Percentiles rank a stretch among this genome's conserved stretches.
phyloP scores from a whole-genome alignment of 1,139 yeast species.

The Yamadazyma trypodendri region DNA sequence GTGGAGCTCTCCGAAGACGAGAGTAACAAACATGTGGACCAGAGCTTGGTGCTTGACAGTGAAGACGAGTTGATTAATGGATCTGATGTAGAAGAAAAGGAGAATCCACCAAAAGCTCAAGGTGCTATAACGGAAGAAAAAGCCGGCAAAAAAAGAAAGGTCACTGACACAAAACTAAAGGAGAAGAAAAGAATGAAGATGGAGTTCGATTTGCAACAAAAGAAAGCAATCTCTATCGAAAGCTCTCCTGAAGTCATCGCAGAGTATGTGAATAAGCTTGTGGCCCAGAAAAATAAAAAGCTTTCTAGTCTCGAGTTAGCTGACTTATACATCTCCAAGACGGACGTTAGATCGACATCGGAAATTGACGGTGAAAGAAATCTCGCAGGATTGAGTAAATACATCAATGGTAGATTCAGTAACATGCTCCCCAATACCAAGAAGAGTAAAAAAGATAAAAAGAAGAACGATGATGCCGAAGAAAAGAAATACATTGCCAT shows the following conservation, averaged over 20 bases:
- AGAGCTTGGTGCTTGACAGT: conserved; percentile 3
- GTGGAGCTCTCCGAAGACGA: conserved; percentile 31
- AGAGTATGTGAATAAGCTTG: conserved; percentile 55
- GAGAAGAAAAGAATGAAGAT: conserved; percentile 58
- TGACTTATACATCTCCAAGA: conserved; percentile 53
- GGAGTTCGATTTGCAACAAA: conserved; percentile 55
- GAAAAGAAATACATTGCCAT: conserved; percentile 48
- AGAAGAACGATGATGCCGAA: conserved; percentile 16
- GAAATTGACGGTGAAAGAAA: conserved; percentile 47
- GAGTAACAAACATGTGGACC: conserved; percentile 1
- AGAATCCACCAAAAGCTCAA: conserved; percentile 8
- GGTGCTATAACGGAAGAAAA: conserved; percentile 5
- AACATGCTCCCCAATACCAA: conserved; percentile 41
- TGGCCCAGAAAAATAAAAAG: conserved; percentile 52
- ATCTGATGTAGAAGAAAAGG: conserved; percentile 13
- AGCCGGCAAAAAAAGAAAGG: conserved; percentile 28
- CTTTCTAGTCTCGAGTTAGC: conserved; percentile 62
- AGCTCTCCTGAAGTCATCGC: conserved; percentile 53
- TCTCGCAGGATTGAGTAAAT: conserved; percentile 47
- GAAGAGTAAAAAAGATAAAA: conserved; percentile 24
- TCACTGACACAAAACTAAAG: conserved; percentile 33
- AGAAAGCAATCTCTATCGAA: conserved; percentile 48
- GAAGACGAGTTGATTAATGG: conserved; percentile 14
- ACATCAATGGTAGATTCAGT: conserved; percentile 40
- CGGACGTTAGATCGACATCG: conserved; percentile 50